These are phyloP conservation scores for Candida nemodendra DNA, from an alignment of 805 yeast genomes.

Conservation along the genomic window DNA sequence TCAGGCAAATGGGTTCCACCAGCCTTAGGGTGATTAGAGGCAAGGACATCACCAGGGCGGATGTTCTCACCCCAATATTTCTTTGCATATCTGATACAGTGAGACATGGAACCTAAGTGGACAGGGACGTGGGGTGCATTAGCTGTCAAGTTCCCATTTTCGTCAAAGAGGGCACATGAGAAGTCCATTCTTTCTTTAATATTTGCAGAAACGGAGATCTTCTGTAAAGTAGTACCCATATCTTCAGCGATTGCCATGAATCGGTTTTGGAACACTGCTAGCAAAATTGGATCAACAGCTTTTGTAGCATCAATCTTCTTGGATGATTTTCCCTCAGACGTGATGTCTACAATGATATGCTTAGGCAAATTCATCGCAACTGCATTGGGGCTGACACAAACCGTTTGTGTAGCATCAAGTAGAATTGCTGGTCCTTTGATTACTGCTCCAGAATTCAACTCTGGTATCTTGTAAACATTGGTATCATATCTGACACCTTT, in stretches of 20 bases:
- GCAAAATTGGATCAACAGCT: constrained; percentile 39
- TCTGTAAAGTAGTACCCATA: constrained; percentile 43
- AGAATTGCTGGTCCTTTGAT: constrained; percentile 45
- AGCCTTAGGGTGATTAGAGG: constrained; percentile 40
- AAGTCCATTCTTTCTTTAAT: constrained; percentile 46
- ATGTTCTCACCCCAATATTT: constrained; percentile 37
- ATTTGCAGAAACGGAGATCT: constrained; percentile 41
- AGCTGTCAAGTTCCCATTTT: constrained; percentile 40
- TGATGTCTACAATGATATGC: constrained; percentile 32
- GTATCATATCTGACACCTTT: constrained; percentile 65
- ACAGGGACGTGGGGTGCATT: constrained; percentile 48
- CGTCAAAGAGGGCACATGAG: constrained; percentile 45
- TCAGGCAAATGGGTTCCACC: constrained; percentile 48
- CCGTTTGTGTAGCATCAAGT: constrained; percentile 36
- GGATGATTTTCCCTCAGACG: neutral
- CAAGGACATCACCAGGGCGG: constrained; percentile 40
- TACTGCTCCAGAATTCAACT: constrained; percentile 39
- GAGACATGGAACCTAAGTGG: constrained; percentile 45
- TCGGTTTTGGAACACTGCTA: constrained; percentile 42
- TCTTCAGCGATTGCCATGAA: constrained; percentile 49
- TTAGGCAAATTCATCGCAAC: constrained; percentile 31
- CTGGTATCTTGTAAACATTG: constrained; percentile 38
- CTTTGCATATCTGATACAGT: constrained; percentile 36
- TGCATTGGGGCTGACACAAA: constrained; percentile 32
- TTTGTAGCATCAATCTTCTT: constrained; percentile 27